A percentile compares a stretch with the other conserved stretches of the same genome.
phyloP scores from a whole-genome alignment of 805 yeast genomes.

The Candida andamanensis region DNA sequence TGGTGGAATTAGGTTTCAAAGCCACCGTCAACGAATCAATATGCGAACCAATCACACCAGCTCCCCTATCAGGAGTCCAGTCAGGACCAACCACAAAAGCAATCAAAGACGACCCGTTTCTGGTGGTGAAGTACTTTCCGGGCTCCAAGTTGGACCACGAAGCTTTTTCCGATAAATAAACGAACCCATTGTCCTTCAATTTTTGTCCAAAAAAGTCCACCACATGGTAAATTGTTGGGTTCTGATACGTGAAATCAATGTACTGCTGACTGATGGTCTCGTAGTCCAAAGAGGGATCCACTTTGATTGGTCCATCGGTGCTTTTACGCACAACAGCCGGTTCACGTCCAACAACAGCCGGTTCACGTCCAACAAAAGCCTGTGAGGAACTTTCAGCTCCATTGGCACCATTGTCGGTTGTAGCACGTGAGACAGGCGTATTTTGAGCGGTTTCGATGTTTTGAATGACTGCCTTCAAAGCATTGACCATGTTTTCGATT shows the following conservation, averaged over 20 bases:
- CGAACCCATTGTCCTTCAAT: slow-evolving; percentile 25
- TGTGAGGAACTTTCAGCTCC: too few species aligned
- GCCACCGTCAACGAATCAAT: slow-evolving; percentile 33
- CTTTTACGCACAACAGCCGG: too few species aligned
- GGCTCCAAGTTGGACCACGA: slow-evolving; percentile 13
- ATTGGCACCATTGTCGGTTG: too few species aligned
- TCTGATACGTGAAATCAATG: slow-evolving; percentile 26
- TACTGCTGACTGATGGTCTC: slow-evolving; percentile 14
- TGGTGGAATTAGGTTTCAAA: slow-evolving; percentile 15
- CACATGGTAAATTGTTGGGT: slow-evolving; percentile 41
- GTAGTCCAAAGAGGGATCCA: slow-evolving; percentile 2
- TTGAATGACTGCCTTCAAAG: slow-evolving; percentile 9
- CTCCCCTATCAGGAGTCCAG: slow-evolving; percentile 24
- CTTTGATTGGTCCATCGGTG: not conserved
- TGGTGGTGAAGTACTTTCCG: slow-evolving; percentile 18
- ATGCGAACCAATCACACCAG: slow-evolving; percentile 21
- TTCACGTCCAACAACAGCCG: too few species aligned
- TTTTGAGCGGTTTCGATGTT: slow-evolving; percentile 1
- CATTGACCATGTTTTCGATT: slow-evolving; percentile 10
- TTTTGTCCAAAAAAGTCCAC: slow-evolving; percentile 18
- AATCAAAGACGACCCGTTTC: slow-evolving; percentile 29
- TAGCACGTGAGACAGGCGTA: not conserved
- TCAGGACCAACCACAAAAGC: slow-evolving; percentile 35
- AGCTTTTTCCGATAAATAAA: slow-evolving; percentile 20
- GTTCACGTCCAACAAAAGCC: too few species aligned